phyloP scores from a whole-genome alignment of 2,329 filamentous ascomycete species.

The Colletotrichum gloeosporioides region DNA sequence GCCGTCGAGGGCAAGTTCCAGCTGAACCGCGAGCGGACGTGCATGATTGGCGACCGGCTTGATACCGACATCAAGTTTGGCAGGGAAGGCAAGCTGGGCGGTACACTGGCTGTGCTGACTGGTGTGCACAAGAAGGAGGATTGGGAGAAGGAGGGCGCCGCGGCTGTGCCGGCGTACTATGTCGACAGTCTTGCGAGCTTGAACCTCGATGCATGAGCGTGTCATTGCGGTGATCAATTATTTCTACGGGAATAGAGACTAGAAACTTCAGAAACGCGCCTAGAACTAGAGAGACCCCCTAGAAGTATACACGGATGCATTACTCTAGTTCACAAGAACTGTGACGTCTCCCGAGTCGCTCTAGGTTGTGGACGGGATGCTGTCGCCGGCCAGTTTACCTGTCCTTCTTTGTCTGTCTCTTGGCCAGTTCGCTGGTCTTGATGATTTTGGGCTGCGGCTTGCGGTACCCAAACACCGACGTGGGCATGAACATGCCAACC shows the following conservation, averaged over 20 bases:
- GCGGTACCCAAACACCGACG: slow-evolving; percentile 47
- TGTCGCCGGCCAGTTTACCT: slow-evolving; percentile 15
- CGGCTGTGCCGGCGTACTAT: slow-evolving; percentile 80
- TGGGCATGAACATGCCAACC: slow-evolving; percentile 85
- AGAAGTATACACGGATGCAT: slow-evolving; percentile 8
- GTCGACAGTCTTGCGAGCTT: slow-evolving; percentile 86
- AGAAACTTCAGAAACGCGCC: neutral
- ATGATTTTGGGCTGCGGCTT: slow-evolving; percentile 51
- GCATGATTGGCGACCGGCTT: slow-evolving; percentile 94
- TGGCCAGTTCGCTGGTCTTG: slow-evolving; percentile 55
- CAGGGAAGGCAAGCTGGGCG: slow-evolving; percentile 86
- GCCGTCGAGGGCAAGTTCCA: slow-evolving; percentile 95
- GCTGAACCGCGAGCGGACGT: slow-evolving; percentile 82
- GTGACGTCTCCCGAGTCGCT: slow-evolving; percentile 22
- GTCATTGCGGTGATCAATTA: neutral
- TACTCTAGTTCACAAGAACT: neutral
- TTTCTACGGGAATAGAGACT: slow-evolving; percentile 1
- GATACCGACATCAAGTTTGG: slow-evolving; percentile 98
- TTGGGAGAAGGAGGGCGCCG: slow-evolving; percentile 72
- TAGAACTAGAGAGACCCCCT: neutral
- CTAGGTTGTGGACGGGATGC: neutral
- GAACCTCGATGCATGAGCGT: slow-evolving; percentile 10
- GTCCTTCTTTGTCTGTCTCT: slow-evolving; percentile 47
- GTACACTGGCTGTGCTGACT: slow-evolving; percentile 88
- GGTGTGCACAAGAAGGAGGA: slow-evolving; percentile 88